Percentiles rank a stretch among this genome's conserved stretches.
phyloP scores from a whole-genome alignment of 2,329 filamentous ascomycete species.

The Fusarium humuli region DNA sequence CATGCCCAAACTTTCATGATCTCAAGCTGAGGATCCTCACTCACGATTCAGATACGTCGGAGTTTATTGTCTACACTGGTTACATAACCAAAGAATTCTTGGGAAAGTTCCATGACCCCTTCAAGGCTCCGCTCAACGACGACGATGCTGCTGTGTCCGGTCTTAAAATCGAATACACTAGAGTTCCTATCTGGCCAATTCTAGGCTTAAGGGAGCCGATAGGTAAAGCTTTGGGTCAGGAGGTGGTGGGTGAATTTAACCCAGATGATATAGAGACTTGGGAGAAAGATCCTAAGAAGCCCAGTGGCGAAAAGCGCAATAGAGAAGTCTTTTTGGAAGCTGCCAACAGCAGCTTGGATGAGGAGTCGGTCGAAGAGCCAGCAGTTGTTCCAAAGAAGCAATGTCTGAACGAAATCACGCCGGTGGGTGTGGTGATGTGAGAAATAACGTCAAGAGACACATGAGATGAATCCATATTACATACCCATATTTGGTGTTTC shows the following conservation, averaged over 20 bases:
- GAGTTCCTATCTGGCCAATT: conserved; percentile 66
- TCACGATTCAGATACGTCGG: conserved; percentile 60
- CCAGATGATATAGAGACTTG: conserved; percentile 59
- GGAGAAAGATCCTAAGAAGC: conserved; percentile 53
- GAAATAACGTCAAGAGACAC: no score
- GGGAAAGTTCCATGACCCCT: conserved; percentile 62
- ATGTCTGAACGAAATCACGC: no score
- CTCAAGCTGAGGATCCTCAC: conserved; percentile 64
- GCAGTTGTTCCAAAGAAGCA: no score
- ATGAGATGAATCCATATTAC: no score
- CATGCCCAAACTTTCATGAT: conserved; percentile 56
- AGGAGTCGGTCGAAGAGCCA: no score
- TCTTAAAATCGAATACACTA: conserved; percentile 60
- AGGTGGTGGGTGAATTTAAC: conserved; percentile 60
- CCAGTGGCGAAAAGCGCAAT: no score
- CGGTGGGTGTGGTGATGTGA: no score
- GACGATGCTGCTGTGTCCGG: conserved; percentile 48
- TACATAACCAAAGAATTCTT: conserved; percentile 62
- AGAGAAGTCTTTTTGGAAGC: no score
- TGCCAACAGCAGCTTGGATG: no score
- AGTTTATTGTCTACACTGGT: conserved; percentile 66
- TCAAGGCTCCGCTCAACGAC: conserved; percentile 50
- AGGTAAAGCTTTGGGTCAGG: conserved; percentile 64
- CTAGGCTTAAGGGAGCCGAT: conserved; percentile 66
- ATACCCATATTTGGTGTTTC: no score